Conservation (phyloP, 345 rosid species). For the Linum lewisii region DNA sequence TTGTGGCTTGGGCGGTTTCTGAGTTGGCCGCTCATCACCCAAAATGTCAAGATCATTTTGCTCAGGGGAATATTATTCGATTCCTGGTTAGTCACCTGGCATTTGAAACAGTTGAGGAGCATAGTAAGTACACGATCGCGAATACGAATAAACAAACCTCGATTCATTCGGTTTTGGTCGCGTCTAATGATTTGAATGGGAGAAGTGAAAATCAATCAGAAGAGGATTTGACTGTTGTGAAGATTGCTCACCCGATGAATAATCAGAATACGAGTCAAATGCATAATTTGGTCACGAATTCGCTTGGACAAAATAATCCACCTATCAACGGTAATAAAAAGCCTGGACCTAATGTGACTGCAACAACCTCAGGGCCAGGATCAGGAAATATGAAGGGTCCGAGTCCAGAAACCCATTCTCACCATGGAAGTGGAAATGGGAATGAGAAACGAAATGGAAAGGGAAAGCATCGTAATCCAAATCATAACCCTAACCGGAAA, state of each 20-base stretch:
- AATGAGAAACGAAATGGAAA: neutral
- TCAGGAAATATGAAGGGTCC: neutral
- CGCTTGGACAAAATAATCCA: neutral
- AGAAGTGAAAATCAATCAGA: slow-evolving; percentile 1
- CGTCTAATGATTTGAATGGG: slow-evolving; percentile 7
- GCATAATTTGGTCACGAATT: slow-evolving; percentile 13
- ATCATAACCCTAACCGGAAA: neutral
- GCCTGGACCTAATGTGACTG: neutral
- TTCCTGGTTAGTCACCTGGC: slow-evolving; percentile 23
- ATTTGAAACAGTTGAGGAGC: slow-evolving; percentile 25
- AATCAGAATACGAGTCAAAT: slow-evolving; percentile 10
- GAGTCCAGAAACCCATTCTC: neutral
- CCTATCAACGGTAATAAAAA: neutral
- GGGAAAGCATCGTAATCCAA: slow-evolving; percentile 6
- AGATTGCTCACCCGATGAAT: slow-evolving; percentile 14
- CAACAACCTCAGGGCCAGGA: neutral
- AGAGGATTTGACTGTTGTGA: slow-evolving; percentile 8
- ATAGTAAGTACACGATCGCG: slow-evolving; percentile 22
- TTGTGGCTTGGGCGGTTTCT: slow-evolving; percentile 26
- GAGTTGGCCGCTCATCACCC: slow-evolving; percentile 23
- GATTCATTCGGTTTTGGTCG: slow-evolving; percentile 21
- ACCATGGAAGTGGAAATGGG: no score
- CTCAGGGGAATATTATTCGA: slow-evolving; percentile 22
- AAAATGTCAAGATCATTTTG: slow-evolving; percentile 27
- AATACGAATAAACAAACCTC: slow-evolving; percentile 18